Base-by-base conservation (phyloP, 495 filamentous ascomycete genomes). In the Recurvomyces mirabilis region DNA sequence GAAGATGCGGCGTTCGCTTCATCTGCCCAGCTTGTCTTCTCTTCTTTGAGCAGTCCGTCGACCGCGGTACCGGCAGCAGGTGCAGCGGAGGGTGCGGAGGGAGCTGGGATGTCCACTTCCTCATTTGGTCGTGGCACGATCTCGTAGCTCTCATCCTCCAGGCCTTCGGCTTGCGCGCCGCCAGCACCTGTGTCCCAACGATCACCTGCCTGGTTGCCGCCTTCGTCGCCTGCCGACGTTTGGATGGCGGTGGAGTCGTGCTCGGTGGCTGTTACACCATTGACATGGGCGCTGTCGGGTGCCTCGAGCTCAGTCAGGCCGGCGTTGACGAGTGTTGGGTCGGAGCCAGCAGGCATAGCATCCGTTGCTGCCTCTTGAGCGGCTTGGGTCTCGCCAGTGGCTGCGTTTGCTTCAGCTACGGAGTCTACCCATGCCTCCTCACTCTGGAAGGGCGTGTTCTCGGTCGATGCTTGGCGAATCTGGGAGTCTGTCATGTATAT, bases 251-350 rank as follows among this genome's bases (percentile, higher is more conserved):
- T 75, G 38, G 68, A 74, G 26, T 66, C 62, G 3, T 58, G 51
- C 20, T 62, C 56, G 17, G 64, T 63, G 14, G 70, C 64, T n/a
- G 51, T 52, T n/a, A 56, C 46, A 20, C 57, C 60, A 43, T 61
- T 60, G 34, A 49, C 19, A 4, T 56, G 37, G 28, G 41, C 40
- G 32, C 64, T 35, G 41, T 69, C 64, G 36, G 21, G 10, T 2
- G n/a, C 28, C 5, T 78, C 66, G 25, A 82, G 69, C 63, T 93
- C 86, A 33, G 83, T 89, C 29, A 84, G 65, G 31, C 76, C 76
- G 24, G 84, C 87, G 57, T 89, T 74, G 46, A 73, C 79, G 46
- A 84, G 54, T 1, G 86, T 89, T 17, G 81, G 84, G 56, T 95
- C 87, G 28, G 81, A 77, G 25, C 66, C 59, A 11, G 73, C 47